These are phyloP conservation scores for Cephaloascus albidus DNA, from an alignment of 805 yeast species.

Conservation along the genomic window DNA sequence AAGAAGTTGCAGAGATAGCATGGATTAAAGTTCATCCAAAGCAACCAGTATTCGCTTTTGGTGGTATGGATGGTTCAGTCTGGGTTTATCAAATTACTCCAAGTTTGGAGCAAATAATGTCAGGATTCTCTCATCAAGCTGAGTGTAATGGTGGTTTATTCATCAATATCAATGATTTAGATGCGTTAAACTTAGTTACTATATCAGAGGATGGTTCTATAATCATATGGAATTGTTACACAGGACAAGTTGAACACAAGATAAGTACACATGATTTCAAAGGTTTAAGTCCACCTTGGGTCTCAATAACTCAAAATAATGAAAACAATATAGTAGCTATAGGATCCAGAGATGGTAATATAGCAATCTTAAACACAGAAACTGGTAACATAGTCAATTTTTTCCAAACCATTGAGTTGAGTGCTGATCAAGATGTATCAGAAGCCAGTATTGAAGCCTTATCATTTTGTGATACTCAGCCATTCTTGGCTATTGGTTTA, in stretches of 20 bases:
- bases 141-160: slow-evolving; percentile 80
- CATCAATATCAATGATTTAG: slow-evolving; percentile 48
- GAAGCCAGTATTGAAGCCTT: slow-evolving; percentile 75
- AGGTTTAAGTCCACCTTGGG: slow-evolving; percentile 84
- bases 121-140: slow-evolving; percentile 71
- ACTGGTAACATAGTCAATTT: slow-evolving; percentile 62
- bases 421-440: slow-evolving; percentile 44
- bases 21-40: slow-evolving; percentile 80
- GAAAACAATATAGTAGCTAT: slow-evolving; percentile 49
- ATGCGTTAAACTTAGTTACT: slow-evolving; percentile 58
- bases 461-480: slow-evolving; percentile 58
- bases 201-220: slow-evolving; percentile 80
- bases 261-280: slow-evolving; percentile 57
- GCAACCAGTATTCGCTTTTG: slow-evolving; percentile 79
- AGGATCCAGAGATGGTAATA: slow-evolving; percentile 83
- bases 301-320: slow-evolving; percentile 50
- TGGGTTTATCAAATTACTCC: slow-evolving; percentile 82
- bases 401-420: slow-evolving; percentile 55
- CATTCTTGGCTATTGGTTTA: slow-evolving; percentile 76
- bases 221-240: slow-evolving; percentile 84
- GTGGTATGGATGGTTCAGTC: slow-evolving; percentile 86
- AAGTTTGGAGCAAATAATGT: slow-evolving; percentile 58
- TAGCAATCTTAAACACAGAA: slow-evolving; percentile 69
- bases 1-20: slow-evolving; percentile 84
- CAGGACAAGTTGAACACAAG: slow-evolving; percentile 61